These are phyloP conservation scores for Phtheirospermum japonicum DNA, from an alignment of 257 asterid species.

Conservation along the genomic window DNA sequence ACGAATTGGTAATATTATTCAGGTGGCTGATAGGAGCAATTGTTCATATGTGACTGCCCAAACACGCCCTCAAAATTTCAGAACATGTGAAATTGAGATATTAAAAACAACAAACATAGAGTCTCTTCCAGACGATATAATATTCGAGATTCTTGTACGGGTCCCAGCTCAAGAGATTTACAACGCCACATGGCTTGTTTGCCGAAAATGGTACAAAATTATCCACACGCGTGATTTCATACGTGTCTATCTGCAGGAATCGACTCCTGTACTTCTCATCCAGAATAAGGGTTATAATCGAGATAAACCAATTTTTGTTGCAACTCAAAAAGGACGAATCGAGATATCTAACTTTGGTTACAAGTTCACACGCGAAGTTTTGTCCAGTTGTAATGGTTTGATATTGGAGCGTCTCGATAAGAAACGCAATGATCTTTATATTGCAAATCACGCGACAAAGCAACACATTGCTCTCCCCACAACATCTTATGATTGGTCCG, in stretches of 20 bases:
- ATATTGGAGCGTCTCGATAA: neutral
- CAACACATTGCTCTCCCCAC: neutral
- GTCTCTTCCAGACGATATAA: neutral
- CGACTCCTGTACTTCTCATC: neutral
- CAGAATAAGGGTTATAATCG: no score
- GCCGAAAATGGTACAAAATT: neutral
- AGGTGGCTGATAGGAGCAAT: no score
- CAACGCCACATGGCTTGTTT: neutral
- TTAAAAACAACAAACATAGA: neutral
- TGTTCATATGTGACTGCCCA: no score
- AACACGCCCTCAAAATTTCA: no score
- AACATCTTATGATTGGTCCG: no score
- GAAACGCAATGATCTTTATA: neutral
- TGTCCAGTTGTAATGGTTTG: constrained; percentile 3
- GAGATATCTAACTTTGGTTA: neutral
- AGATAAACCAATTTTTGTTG: neutral
- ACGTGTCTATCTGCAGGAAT: neutral
- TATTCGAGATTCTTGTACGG: neutral
- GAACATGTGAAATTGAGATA: no score
- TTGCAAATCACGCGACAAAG: neutral
- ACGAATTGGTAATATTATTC: no score
- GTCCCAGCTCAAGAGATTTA: constrained; percentile 3
- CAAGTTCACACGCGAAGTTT: neutral
- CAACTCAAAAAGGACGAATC: neutral
- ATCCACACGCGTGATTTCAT: neutral